Base-by-base conservation (phyloP, 2,329 filamentous ascomycete genomes). In the Elsinoe batatas region DNA sequence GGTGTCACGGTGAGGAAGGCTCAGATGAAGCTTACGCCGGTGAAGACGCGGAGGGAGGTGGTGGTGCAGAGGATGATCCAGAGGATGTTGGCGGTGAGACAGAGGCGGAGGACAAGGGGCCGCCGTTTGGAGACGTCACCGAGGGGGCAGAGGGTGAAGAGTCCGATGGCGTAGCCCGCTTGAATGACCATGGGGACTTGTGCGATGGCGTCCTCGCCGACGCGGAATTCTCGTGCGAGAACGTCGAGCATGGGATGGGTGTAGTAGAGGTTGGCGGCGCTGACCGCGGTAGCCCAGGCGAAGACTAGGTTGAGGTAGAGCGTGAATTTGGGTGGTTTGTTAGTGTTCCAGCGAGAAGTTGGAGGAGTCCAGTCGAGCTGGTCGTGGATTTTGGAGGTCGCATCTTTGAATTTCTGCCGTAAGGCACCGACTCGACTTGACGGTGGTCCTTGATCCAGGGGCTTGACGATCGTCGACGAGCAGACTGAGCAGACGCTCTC, bases 181-280 rank as follows among this genome's bases (percentile, higher is more conserved):
- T 93, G 88, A 68, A 87, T 82, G 43, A 90, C 72, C 0, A 88
- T 91, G 1, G 88, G 86, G 20, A 91, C 82, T 42, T 81, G 70
- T 3, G 79, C 74, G 0, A 87, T 81, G 54, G 78, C 74, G 63
- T 88, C 85, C 63, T 88, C 85, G 6, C 76, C 77, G 46, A 91
- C 83, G 53, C 77, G 64, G 64, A 93, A 91, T 12, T 86, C 84
- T 7, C 75, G 67, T 0, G 88, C 87, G 35, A 93, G 76, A 49
- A 86, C 79, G 64, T 89, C 88, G 18, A 91, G 72, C 46, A 91
- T 87, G 0, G 87, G 86, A 63, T 91, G 87, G 58, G 80, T 87
- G 69, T 91, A 90, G 71, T 91, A 91, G 3, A 91, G 73, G 62
- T 91, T 91, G 15, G 86, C 86, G 6, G 91, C 87, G 1, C 85